Base-by-base conservation (phyloP, 306 rosid genomes). In the Lathyrus oleraceus region DNA sequence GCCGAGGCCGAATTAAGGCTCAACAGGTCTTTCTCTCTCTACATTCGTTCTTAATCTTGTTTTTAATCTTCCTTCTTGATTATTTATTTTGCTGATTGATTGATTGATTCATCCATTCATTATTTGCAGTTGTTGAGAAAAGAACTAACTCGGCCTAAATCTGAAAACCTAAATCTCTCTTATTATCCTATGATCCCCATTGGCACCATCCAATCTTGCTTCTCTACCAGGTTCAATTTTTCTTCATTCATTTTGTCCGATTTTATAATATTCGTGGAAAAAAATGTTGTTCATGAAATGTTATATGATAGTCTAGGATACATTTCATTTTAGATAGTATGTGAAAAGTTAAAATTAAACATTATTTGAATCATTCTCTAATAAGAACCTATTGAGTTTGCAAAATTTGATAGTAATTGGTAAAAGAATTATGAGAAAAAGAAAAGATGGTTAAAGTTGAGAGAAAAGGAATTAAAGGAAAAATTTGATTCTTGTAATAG, bases 1-100 rank as follows among this genome's bases (percentile, higher is more conserved):
- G 98, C 43, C 87, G 87, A 81, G 98, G 97, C 59, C 96, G 98
- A 71, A 88, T 94, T 75, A 90, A 88, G 73, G 94, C 97, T 61
- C 98, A 94, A 76, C 91, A 88, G 97, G 97, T 90, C 6, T 61
- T 8, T 6, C 21, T 61, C 10, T 6, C 21, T 13, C 40, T n/a
- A 42, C 64, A 0, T 21, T 21, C 2, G 25, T 19, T 61, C 1
- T 38, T 61, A 2, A 5, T 17, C 11, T n/a, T 45, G 8, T 1
- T 47, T 7, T 47, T 2, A 5, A 1, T 40, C 4, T 47, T 0
- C 15, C 0, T 40, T 19, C 2, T 17, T 5, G 0, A 12, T 7
- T 5, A 0, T 2, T 72, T 28, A 35, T 53, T n/a, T 8, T 51
- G 12, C 39, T 76, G 20, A 64, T 51, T 81, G 16, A 64, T 49